Conservation (phyloP, 768 basidiomycete genomes). For the Rhodotorula graminis region DNA sequence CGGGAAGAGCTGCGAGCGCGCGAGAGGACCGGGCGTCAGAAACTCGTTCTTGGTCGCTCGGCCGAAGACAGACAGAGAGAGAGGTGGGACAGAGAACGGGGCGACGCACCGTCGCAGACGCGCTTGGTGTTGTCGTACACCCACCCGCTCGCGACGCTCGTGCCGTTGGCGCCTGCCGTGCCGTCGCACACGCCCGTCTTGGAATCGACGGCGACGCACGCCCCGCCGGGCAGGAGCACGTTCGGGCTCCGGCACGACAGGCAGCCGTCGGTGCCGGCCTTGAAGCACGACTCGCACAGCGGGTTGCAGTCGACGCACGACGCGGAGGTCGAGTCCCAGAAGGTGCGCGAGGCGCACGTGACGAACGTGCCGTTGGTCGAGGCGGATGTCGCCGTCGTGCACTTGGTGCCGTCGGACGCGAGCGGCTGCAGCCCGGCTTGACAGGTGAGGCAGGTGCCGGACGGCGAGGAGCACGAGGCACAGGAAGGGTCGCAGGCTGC, state of each 20-base stretch:
- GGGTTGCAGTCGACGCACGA: conserved; percentile 55
- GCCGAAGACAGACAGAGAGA: too few species aligned
- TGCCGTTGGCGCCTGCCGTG: conserved; percentile 2
- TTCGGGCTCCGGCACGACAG: conserved; percentile 61
- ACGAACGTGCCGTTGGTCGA: conserved; percentile 51
- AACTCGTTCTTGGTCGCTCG: too few species aligned
- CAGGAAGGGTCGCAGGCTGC: conserved; percentile 72
- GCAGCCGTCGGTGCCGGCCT: conserved; percentile 65
- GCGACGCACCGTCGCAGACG: conserved; percentile 71
- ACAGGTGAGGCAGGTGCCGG: conserved; percentile 70
- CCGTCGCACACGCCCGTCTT: conserved; percentile 62
- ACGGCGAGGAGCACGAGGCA: conserved; percentile 56
- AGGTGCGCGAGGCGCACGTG: conserved; percentile 67
- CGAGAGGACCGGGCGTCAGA: too few species aligned
- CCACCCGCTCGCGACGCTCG: conserved; percentile 45
- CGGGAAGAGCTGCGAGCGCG: conserved; percentile 61
- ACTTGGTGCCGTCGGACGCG: conserved; percentile 63
- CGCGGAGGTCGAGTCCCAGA: conserved; percentile 48
- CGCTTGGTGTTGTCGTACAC: conserved; percentile 75
- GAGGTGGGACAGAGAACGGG: too few species aligned
- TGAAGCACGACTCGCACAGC: conserved; percentile 58
- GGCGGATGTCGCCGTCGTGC: conserved; percentile 48
- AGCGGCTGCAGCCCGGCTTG: conserved; percentile 64
- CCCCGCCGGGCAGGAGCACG: conserved; percentile 55
- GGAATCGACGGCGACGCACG: conserved; percentile 62